Evolutionary conservation across 495 filamentous ascomycete species (phyloP), one percentile per base, ranked within the genome.

Genomic region (Lasiosphaeriaceae sp.): DNA sequence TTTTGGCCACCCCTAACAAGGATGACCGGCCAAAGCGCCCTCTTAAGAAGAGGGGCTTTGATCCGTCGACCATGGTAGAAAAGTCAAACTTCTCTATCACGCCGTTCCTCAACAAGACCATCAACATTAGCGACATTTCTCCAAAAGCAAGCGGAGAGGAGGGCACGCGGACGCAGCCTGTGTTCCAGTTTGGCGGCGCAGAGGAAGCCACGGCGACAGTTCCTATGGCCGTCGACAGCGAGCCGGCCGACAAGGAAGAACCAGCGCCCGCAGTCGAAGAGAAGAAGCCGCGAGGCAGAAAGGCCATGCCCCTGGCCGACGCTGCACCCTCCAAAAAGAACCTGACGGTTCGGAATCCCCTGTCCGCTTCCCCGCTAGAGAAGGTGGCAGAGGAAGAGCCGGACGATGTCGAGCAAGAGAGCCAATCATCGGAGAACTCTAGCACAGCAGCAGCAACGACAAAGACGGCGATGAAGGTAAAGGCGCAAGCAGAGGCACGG

Each of bases 81-180:
- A 96, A 96, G 69, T 96, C 91, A 1, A 83, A 79, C 19, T 97
- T 97, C 66, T 94, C 90, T 11, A 92, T 97, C 59, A 97, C 92
- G 1, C 92, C 92, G 0, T 95, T 92, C 70, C 74, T 97, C 26
- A 95, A 93, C 74, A 86, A 89, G 51, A 89, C 87, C 7, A 76
- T 80, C 43, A 86, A 77, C 62, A 72, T 72, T 20, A 61, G 61
- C 29, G 71, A 67, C 20, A 59, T 55, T 11, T 67, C 63, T 41
- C 29, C 39, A 45, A 63, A 60, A 34, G 11, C 23, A 5, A 52
- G 44, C 24, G 44, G 50, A 20, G 55, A 63, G 17, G 55, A 65
- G 29, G 50, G 59, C 16, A 58, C 58, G 5, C 55, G 60, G 26
- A 57, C 44, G 8, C 29, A 59, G 23, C 59, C 53, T 14, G 22